These are phyloP conservation scores for Lodderomyces jiufengensis DNA, from an alignment of 1,139 yeast species.

Conservation along the genomic window DNA sequence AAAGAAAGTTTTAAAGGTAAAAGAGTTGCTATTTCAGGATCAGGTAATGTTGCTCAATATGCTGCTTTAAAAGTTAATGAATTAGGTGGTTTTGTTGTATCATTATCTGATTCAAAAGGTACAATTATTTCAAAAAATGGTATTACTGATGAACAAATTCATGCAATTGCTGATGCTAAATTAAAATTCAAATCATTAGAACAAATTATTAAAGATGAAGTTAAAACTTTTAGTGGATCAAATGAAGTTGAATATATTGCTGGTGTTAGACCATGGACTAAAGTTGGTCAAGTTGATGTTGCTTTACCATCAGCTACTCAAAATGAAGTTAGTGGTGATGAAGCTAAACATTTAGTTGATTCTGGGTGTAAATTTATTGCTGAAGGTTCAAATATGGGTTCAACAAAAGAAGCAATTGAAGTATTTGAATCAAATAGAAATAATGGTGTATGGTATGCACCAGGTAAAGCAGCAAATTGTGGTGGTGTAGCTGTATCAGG, in stretches of 20 bases:
- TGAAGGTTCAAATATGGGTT: conserved; percentile 99
- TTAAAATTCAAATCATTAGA: conserved; percentile 73
- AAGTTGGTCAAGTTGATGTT: conserved; percentile 88
- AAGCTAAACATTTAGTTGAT: conserved; percentile 89
- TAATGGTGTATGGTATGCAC: conserved; percentile 89
- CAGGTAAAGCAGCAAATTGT: conserved; percentile 99
- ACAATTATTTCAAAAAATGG: conserved; percentile 73
- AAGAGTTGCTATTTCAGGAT: conserved; percentile 94
- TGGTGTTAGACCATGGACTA: conserved; percentile 96
- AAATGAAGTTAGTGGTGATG: conserved; percentile 95
- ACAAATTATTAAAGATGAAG: conserved; percentile 55
- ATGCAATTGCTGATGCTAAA: conserved; percentile 78
- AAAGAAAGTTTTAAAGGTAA: conserved; percentile 87
- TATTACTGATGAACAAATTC: conserved; percentile 77
- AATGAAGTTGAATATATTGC: conserved; percentile 69
- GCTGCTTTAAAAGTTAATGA: conserved; percentile 97
- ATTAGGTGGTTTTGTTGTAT: conserved; percentile 92
- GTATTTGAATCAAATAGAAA: conserved; percentile 87
- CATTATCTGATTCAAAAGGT: conserved; percentile 94
- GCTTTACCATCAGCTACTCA: conserved; percentile 99
- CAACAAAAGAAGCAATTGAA: conserved; percentile 94
- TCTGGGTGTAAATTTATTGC: conserved; percentile 93
- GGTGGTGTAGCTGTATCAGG: conserved; percentile 99
- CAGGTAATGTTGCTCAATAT: conserved; percentile 98
- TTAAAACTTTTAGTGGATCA: conserved; percentile 54